A percentile compares a stretch with the other conserved stretches of the same genome.
Evolutionary conservation across 106 monocot species (phyloP).

Genomic region (Hemerocallis citrina): DNA sequence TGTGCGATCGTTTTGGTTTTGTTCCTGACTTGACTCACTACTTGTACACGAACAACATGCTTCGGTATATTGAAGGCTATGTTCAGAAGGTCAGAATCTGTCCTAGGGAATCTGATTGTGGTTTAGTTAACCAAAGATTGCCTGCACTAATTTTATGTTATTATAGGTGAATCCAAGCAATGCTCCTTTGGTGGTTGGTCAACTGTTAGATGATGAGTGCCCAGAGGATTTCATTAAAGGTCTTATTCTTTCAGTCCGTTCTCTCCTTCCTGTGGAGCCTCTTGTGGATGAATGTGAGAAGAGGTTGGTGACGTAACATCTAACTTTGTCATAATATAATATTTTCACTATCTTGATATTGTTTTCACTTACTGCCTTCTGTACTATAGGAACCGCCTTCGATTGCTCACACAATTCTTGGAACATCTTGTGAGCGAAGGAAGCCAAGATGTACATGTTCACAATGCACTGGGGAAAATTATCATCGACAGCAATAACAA

Average conservation of each 20-base stretch:
- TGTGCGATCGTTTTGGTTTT: constrained; percentile 97
- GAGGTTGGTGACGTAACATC: constrained; percentile 29
- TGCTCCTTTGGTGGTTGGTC: constrained; percentile 91
- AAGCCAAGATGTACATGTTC: constrained; percentile 99
- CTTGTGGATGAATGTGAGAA: constrained; percentile 99
- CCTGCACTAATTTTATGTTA: background rate
- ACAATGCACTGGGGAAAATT: constrained; percentile 95
- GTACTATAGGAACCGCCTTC: constrained; percentile 64
- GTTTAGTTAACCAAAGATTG: background rate
- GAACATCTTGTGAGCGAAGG: constrained; percentile 99
- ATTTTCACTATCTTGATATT: background rate
- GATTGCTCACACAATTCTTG: constrained; percentile 85
- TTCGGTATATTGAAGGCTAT: constrained; percentile 98
- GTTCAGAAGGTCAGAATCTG: constrained; percentile 77
- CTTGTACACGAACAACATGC: constrained; percentile 92
- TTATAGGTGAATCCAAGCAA: constrained; percentile 88
- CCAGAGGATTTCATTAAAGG: constrained; percentile 98
- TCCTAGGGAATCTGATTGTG: background rate
- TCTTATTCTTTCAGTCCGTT: constrained; percentile 92
- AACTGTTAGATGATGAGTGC: constrained; percentile 91
- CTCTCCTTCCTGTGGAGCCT: constrained; percentile 95
- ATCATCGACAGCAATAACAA: constrained; percentile 99
- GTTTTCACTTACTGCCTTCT: constrained; percentile 7
- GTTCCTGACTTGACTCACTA: constrained; percentile 98
- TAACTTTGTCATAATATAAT: background rate